These are phyloP conservation scores for Lactifluus piperatus DNA, from an alignment of 768 basidiomycete genomes.

Conservation along the genomic window DNA sequence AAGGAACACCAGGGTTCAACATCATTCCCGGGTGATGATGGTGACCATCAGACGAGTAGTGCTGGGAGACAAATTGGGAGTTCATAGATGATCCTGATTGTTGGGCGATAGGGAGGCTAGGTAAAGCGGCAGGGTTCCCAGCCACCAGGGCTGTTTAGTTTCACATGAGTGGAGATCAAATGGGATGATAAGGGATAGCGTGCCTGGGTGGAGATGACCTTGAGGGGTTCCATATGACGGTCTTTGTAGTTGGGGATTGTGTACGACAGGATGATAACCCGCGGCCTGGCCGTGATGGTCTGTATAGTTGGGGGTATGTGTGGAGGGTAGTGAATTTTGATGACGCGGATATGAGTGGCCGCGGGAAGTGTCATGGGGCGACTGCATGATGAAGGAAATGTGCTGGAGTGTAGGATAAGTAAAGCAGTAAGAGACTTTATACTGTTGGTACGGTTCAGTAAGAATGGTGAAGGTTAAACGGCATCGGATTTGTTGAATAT, in stretches of 20 bases:
- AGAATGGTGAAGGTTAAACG: constrained; percentile 11
- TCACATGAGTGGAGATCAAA: not conserved
- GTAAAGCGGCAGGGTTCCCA: not conserved
- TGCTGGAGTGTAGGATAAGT: constrained; percentile 5
- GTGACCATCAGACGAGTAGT: constrained; percentile 3
- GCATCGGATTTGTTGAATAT: constrained; percentile 17
- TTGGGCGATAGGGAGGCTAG: constrained; percentile 7
- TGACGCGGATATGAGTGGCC: constrained; percentile 13
- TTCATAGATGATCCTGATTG: constrained; percentile 12
- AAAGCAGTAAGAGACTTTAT: constrained; percentile 11
- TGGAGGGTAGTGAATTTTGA: not conserved
- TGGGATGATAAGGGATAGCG: not conserved
- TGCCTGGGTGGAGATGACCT: constrained; percentile 7
- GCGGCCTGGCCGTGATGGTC: constrained; percentile 2
- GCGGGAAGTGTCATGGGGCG: constrained; percentile 11
- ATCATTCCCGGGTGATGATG: constrained; percentile 3
- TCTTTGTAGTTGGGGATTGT: constrained; percentile 6
- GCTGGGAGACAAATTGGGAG: constrained; percentile 8
- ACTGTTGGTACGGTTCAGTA: constrained; percentile 4
- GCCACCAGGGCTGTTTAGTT: not conserved
- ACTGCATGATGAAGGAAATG: constrained; percentile 13
- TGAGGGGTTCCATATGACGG: constrained; percentile 7
- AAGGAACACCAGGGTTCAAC: constrained; percentile 16
- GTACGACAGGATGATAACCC: not conserved
- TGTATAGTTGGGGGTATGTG: constrained; percentile 3